Percentiles rank a stretch among this genome's conserved stretches.
These are phyloP conservation scores for Botryococcus braunii DNA, from an alignment of 163 green algal genomes.

Conservation along the genomic window DNA sequence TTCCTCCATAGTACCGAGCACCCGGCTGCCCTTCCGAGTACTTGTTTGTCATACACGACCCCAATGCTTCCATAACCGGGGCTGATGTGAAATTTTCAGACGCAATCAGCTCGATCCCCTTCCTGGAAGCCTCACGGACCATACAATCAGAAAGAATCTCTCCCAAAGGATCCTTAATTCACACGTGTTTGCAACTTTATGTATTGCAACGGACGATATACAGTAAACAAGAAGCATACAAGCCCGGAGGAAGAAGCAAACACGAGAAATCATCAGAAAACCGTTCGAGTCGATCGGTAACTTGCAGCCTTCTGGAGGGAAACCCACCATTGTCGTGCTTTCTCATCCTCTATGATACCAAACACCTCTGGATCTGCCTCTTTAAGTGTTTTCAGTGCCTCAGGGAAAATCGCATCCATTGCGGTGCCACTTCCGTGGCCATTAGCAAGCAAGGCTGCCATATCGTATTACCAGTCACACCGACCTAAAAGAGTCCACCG, in stretches of 20 bases:
- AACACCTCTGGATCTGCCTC: slow-evolving; percentile 68
- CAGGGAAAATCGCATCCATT: slow-evolving; percentile 80
- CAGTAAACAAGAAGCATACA: too few species aligned
- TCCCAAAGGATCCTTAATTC: not conserved
- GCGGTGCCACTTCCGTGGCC: too few species aligned
- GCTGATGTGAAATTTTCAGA: slow-evolving; percentile 80
- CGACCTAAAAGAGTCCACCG: too few species aligned
- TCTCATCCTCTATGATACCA: slow-evolving; percentile 75
- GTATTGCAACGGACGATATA: too few species aligned
- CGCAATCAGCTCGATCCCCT: slow-evolving; percentile 82
- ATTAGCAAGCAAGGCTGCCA: too few species aligned
- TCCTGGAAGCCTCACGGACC: too few species aligned
- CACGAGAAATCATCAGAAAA: not conserved
- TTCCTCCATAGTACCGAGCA: slow-evolving; percentile 77
- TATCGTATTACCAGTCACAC: too few species aligned
- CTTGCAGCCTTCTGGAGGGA: too few species aligned
- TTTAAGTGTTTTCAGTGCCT: slow-evolving; percentile 51
- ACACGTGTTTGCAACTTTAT: not conserved
- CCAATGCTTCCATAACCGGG: slow-evolving; percentile 73
- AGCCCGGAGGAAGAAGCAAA: too few species aligned
- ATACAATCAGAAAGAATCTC: not conserved
- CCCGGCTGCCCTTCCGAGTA: slow-evolving; percentile 75
- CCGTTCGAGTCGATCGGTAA: too few species aligned
- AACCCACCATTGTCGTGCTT: slow-evolving; percentile 62
- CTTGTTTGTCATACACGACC: slow-evolving; percentile 82